A percentile compares a stretch with the other conserved stretches of the same genome.
Conservation (phyloP, 768 basidiomycete genomes). For the Suillus sp. region DNA sequence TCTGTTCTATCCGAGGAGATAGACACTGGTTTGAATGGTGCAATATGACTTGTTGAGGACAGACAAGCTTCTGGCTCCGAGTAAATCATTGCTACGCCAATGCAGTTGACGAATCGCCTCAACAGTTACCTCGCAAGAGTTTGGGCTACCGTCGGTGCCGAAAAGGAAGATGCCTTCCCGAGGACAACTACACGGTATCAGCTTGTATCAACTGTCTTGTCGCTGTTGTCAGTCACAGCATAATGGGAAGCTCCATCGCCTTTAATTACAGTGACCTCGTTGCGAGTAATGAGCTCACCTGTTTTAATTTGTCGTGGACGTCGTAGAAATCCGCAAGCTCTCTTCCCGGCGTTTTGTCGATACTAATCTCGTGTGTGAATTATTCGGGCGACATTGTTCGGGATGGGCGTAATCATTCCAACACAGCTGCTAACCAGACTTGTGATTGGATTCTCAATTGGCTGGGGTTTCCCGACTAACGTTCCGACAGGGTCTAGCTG, state of each 20-base stretch:
- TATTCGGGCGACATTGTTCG: constrained; percentile 5
- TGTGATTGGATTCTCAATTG: constrained; percentile 10
- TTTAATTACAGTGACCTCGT: not conserved
- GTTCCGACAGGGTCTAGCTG: constrained; percentile 10
- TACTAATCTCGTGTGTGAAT: not conserved
- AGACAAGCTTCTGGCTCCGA: constrained; percentile 1
- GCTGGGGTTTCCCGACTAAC: constrained; percentile 13
- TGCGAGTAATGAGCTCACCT: no score
- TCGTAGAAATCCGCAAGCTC: constrained; percentile 11
- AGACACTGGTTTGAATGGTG: not conserved
- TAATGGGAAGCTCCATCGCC: not conserved
- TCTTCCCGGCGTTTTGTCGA: constrained; percentile 8
- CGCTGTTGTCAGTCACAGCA: no score
- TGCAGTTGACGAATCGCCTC: not conserved
- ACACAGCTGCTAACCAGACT: constrained; percentile 4
- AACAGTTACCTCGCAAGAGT: not conserved
- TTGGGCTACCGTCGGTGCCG: constrained; percentile 11
- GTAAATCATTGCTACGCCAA: not conserved
- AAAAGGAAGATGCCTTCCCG: constrained; percentile 11
- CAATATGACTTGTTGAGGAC: constrained; percentile 6
- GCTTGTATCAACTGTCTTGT: no score
- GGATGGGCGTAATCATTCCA: constrained; percentile 8
- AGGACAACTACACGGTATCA: no score
- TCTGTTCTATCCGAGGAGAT: constrained; percentile 2
- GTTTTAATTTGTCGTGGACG: no score